Base-by-base conservation (phyloP, 805 yeast genomes). In the Sugiyamaella americana region DNA sequence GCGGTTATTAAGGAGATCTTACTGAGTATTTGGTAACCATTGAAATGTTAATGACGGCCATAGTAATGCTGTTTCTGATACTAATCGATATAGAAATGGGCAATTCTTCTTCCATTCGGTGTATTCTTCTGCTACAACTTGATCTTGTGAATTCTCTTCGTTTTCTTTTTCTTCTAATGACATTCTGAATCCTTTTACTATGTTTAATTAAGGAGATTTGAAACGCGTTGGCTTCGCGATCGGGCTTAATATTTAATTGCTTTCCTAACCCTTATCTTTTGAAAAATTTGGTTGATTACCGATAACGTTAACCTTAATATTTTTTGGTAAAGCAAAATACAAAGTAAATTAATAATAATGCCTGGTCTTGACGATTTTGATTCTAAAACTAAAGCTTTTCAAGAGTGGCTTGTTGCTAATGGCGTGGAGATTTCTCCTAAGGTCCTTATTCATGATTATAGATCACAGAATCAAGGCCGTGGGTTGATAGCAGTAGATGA, bases 21-120 rank as follows among this genome's bases (percentile, higher is more conserved):
- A 41, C 46, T 55, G 51, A 22, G 40, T 52, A 41, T 71, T 75
- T 1, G 84, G 83, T 30, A 84, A 67, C 79, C 87, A 84, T 53
- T 81, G 78, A 16, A 84, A 74, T 0, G 88, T 71, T 50, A 85
- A 65, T 13, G 87, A 78, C 1, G 95, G 94, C 76, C 80, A 80
- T 44, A 78, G 74, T 21, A 80, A 67, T 5, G 83, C 79, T 41
- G 75, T 75, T 2, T 93, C 82, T 51, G 84, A 80, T 40, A 87
- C 69, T 51, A 82, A 75, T 55, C 82, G 85, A 63, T 87, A 87
- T 50, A 87, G 68, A 53, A 84, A 69, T 2, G 94, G 95, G 11
- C 84, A 82, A 1, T 91, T 76, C 58, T 86, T 85, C 62, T 86
- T 87, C 96, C 96, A 87, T 48, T 81, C 68, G 54, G 73, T 73